Base-by-base conservation (phyloP, 306 rosid species). In the Cucurbita argyrosperma region DNA sequence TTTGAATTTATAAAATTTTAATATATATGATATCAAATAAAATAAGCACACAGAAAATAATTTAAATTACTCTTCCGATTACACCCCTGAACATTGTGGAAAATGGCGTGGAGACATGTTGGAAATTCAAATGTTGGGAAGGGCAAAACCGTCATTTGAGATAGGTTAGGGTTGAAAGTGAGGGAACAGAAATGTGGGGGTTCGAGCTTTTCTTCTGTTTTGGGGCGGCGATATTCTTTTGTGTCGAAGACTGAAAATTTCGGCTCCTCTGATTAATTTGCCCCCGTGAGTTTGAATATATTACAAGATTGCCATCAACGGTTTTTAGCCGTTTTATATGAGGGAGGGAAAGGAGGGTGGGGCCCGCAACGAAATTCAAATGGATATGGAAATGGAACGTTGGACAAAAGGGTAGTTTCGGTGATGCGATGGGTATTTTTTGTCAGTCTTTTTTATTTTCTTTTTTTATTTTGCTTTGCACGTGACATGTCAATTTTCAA, bases 231-330 rank as follows among this genome's bases (percentile, higher is more conserved):
- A 43, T 56, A 81, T 18, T 62, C 80, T 14, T 4, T 73, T 12
- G n/a, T 58, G 77, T 82, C 72, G 68, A 60, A 10, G 65, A 68
- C 74, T 73, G 82, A 83, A 50, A 65, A 81, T 83, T 83, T 83
- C 87, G 87, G 84, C 84, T 81, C 73, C 4, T 12, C 4, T 8
- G 8, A 30, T 3, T 0, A 5, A 18, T 71, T 58, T 75, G 18
- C 80, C 85, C 85, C 9, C 51, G n/a, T 1, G n/a, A 23, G 15
- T 55, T 9, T 1, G 3, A 4, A 0, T 14, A 64, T 52, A 77
- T 81, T 59, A 38, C 89, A 74, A 71, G 62, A 65, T 8, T 79
- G 62, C 62, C 89, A 68, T 80, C 76, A 74, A 79, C 89, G 83
- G 89, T 83, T 77, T 5, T 54, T 60, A 21, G 66, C 75, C 62